These are phyloP conservation scores for Penicillium goetzii DNA, from an alignment of 495 filamentous ascomycete species.

Conservation along the genomic window DNA sequence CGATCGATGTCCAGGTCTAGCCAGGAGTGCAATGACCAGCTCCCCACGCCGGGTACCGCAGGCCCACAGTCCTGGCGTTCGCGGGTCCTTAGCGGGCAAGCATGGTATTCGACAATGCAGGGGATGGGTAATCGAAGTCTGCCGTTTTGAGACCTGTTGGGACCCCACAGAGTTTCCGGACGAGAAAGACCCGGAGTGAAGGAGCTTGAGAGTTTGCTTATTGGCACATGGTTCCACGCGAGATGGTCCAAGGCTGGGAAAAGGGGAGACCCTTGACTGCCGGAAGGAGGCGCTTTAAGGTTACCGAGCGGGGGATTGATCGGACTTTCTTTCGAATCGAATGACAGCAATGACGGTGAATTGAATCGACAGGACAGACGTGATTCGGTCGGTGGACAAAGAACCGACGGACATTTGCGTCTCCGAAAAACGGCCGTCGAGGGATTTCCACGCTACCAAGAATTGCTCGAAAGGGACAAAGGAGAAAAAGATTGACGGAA, in stretches of 20 bases:
- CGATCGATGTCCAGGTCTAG: slow-evolving; percentile 9
- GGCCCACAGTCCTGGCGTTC: slow-evolving; percentile 2
- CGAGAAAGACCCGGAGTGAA: slow-evolving; percentile 26
- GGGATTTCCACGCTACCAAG: not conserved
- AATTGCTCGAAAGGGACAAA: slow-evolving; percentile 4
- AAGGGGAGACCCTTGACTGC: not conserved
- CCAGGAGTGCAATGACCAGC: slow-evolving; percentile 2
- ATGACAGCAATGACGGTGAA: not conserved
- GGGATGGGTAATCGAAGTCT: not conserved
- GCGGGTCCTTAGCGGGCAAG: slow-evolving; percentile 6
- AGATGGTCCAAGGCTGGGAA: not conserved
- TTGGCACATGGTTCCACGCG: slow-evolving; percentile 11
- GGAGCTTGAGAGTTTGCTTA: slow-evolving; percentile 4
- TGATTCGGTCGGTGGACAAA: not conserved
- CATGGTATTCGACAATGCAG: slow-evolving; percentile 9
- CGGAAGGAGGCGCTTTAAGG: slow-evolving; percentile 8
- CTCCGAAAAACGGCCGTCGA: not conserved
- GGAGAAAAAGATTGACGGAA: not conserved
- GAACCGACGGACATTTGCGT: not conserved
- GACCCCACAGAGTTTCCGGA: slow-evolving; percentile 18
- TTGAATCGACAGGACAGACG: no score
- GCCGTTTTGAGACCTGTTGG: not conserved
- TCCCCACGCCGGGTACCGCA: not conserved
- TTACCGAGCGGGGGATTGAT: slow-evolving; percentile 12
- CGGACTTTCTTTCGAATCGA: not conserved